Conservation (phyloP, 371 early-diverging fungal genomes). For the Apophysomyces ossiformis region DNA sequence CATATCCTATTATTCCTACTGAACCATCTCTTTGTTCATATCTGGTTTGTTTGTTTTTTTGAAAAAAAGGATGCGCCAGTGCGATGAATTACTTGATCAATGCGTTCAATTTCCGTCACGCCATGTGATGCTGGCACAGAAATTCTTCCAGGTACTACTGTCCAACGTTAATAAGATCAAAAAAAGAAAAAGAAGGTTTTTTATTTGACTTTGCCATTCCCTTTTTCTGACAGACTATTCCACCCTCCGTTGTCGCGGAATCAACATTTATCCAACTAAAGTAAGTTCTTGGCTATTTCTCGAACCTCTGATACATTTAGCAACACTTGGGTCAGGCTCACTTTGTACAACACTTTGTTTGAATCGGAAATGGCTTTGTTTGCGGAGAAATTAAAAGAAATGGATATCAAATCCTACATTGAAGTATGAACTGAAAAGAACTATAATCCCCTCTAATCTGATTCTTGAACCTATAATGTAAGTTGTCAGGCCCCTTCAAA, state of each 20-base stretch:
- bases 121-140: conserved; percentile 15
- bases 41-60: not conserved
- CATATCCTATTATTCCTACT: not conserved
- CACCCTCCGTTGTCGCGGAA: conserved; percentile 10
- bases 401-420: conserved; percentile 6
- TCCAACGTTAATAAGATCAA: conserved; percentile 7
- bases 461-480: not conserved
- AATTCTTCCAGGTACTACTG: conserved; percentile 17
- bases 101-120: conserved; percentile 11
- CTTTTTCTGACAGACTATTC: conserved; percentile 2
- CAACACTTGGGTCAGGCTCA: conserved; percentile 9
- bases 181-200: not conserved
- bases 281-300: conserved; percentile 5
- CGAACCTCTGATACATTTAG: not conserved
- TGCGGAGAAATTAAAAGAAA: conserved; percentile 11
- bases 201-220: not conserved
- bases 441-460: not conserved
- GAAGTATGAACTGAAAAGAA: not conserved
- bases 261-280: conserved; percentile 12
- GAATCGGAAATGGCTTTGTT: conserved; percentile 25
- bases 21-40: too few species aligned
- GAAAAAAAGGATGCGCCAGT: not conserved
- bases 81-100: conserved; percentile 20
- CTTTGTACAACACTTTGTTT: conserved; percentile 14
- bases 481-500: conserved; percentile 14